phyloP scores from a whole-genome alignment of 2,329 filamentous ascomycete species.

The Tolypocladium sp. region DNA sequence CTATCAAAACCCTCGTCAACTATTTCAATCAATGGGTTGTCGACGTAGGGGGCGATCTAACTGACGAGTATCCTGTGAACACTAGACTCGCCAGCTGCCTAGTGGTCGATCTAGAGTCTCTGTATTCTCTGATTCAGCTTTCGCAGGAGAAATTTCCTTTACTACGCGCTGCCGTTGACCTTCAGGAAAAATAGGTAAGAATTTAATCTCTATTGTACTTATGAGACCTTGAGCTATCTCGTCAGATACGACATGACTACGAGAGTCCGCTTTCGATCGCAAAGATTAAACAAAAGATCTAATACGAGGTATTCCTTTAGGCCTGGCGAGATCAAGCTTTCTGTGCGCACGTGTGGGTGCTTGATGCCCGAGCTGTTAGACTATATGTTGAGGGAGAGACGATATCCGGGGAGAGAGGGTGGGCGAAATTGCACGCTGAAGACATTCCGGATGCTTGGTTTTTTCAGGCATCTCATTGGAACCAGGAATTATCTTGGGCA shows the following conservation, averaged over 20 bases:
- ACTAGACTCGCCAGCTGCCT: not conserved
- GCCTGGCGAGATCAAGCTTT: not conserved
- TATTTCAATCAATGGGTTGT: not conserved
- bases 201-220: not conserved
- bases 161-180: not conserved
- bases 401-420: not conserved
- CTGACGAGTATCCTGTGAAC: not conserved
- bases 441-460: not conserved
- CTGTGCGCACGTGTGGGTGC: not conserved
- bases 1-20: not conserved
- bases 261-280: too few species aligned
- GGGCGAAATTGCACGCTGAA: not conserved
- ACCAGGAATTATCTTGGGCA: not conserved
- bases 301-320: not conserved
- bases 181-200: not conserved
- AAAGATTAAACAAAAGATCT: not conserved
- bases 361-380: not conserved
- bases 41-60: not conserved
- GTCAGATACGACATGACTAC: too few species aligned
- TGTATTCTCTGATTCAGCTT: not conserved
- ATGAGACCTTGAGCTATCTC: too few species aligned
- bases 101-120: not conserved
- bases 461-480: not conserved
- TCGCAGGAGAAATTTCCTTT: not conserved
- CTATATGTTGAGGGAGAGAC: not conserved